Evolutionary conservation across 495 filamentous ascomycete genomes (phyloP).

Genomic region (Penicillium parvum): DNA sequence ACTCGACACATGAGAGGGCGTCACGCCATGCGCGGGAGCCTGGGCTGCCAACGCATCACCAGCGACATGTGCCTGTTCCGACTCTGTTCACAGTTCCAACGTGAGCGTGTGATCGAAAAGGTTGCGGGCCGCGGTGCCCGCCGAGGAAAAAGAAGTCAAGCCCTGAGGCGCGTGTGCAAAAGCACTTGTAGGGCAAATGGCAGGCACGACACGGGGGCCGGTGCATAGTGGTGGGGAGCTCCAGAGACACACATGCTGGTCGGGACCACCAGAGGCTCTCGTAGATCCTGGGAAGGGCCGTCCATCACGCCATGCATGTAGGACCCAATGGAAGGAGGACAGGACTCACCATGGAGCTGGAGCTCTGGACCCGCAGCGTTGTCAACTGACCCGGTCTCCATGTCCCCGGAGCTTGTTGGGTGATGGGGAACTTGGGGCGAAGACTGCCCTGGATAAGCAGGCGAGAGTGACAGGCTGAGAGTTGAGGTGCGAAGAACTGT

Average conservation of each 20-base stretch:
- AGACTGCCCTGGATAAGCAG: too few species aligned
- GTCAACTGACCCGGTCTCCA: slow-evolving; percentile 26
- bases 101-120: slow-evolving; percentile 38
- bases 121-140: slow-evolving; percentile 27
- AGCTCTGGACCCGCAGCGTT: slow-evolving; percentile 18
- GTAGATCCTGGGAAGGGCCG: not conserved
- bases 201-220: slow-evolving; percentile 4
- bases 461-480: too few species aligned
- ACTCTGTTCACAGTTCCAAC: slow-evolving; percentile 15
- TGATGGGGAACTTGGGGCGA: not conserved
- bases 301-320: not conserved
- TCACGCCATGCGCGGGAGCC: slow-evolving; percentile 27
- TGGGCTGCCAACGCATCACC: slow-evolving; percentile 32
- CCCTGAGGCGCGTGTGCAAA: not conserved
- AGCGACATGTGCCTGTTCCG: slow-evolving; percentile 9
- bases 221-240: not conserved
- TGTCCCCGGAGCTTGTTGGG: slow-evolving; percentile 7
- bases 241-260: not conserved
- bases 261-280: too few species aligned
- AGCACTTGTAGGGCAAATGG: slow-evolving; percentile 9
- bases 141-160: slow-evolving; percentile 10
- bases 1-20: slow-evolving; percentile 13
- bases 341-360: slow-evolving; percentile 21
- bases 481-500: too few species aligned
- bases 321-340: slow-evolving; percentile 4